Percentiles rank a stretch among this genome's conserved stretches.
phyloP scores from a whole-genome alignment of 140 eudicot species.

The Erigeron philadelphicus region DNA sequence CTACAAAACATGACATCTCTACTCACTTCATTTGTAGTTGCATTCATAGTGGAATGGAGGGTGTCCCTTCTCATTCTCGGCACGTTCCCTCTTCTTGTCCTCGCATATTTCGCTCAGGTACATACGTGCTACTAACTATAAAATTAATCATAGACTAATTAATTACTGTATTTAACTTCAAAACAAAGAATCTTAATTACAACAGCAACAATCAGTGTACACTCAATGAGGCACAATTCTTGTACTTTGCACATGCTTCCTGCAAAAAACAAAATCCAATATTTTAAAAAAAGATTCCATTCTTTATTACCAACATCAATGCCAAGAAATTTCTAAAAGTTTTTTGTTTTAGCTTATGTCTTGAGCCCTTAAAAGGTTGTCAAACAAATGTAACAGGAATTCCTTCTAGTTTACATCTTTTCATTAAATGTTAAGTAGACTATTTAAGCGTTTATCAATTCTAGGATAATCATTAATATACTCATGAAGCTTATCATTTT shows the following conservation, averaged over 20 bases:
- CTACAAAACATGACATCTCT: conserved; percentile 97
- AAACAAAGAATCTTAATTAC: conserved; percentile 39
- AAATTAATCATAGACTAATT: conserved; percentile 1
- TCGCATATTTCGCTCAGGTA: conserved; percentile 99
- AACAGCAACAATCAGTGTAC: conserved; percentile 41
- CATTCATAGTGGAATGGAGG: conserved; percentile 97
- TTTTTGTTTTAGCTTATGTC: conserved; percentile 23
- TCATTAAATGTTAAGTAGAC: neutral
- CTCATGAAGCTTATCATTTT: conserved; percentile 2
- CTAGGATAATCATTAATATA: neutral
- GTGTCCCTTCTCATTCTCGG: conserved; percentile 85
- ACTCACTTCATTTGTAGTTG: conserved; percentile 92
- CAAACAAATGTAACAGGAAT: conserved; percentile 22
- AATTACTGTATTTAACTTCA: neutral
- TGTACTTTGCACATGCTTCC: conserved; percentile 64
- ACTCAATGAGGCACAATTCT: conserved; percentile 36
- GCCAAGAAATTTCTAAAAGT: conserved; percentile 21
- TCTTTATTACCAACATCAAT: conserved; percentile 34
- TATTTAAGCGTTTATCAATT: neutral
- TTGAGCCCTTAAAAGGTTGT: conserved; percentile 30
- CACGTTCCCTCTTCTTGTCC: conserved; percentile 93
- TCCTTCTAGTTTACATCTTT: conserved; percentile 11
- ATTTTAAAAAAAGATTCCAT: conserved; percentile 13
- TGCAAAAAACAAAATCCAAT: conserved; percentile 14
- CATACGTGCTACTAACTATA: conserved; percentile 7